phyloP scores from a whole-genome alignment of 2,329 filamentous ascomycete genomes.

The Fusarium fracticaudum region DNA sequence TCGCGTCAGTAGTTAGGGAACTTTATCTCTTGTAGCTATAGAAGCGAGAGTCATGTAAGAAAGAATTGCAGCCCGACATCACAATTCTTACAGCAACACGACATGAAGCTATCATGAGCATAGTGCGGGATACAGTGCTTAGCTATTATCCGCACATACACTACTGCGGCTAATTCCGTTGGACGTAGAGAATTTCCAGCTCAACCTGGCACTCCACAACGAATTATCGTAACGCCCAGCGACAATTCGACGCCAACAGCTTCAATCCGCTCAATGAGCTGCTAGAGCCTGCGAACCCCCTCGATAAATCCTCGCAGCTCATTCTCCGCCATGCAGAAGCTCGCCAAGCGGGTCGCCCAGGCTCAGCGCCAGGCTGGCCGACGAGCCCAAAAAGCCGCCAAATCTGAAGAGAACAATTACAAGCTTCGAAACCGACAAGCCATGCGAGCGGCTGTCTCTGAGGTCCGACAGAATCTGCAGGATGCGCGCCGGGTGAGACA shows the following conservation, averaged over 20 bases:
- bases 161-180: constrained; percentile 33
- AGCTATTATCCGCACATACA: neutral
- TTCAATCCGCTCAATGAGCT: constrained; percentile 40
- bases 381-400: constrained; percentile 52
- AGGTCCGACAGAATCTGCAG: constrained; percentile 50
- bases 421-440: constrained; percentile 46
- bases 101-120: constrained; percentile 30
- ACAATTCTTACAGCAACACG: neutral
- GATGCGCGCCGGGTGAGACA: constrained; percentile 63
- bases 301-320: constrained; percentile 18
- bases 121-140: constrained; percentile 22
- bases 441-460: constrained; percentile 43
- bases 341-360: constrained; percentile 71
- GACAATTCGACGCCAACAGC: constrained; percentile 38
- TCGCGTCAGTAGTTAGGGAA: too few species aligned
- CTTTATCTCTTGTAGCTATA: neutral
- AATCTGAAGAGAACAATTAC: constrained; percentile 45
- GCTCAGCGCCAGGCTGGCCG: constrained; percentile 71
- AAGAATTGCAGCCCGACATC: neutral
- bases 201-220: constrained; percentile 37
- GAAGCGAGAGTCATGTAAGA: neutral
- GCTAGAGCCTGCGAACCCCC: constrained; percentile 32
- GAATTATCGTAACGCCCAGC: constrained; percentile 37
- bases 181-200: constrained; percentile 43
- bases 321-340: constrained; percentile 70